Evolutionary conservation across 208 protist genomes (phyloP).

Genomic region (Trypanosoma mega): DNA sequence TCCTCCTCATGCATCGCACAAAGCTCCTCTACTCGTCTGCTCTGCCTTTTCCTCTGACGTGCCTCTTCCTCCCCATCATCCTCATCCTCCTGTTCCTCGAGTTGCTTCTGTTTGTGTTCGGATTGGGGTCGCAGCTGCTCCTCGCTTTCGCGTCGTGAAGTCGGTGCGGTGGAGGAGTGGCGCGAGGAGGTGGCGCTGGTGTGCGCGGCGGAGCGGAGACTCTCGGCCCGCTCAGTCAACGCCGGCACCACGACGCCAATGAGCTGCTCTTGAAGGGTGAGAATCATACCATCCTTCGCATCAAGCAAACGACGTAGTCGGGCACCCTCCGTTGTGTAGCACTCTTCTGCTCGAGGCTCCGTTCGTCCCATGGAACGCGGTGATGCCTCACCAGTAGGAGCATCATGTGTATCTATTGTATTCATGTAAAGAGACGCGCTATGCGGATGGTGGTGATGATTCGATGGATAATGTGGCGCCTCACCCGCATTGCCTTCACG

Average conservation of each 20-base stretch:
- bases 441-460: too few relatives aligned
- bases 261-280: slow-evolving; percentile 21
- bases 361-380: background rate
- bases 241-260: slow-evolving; percentile 8
- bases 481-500: too few relatives aligned
- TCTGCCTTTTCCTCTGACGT: too few relatives aligned
- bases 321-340: slow-evolving; percentile 1
- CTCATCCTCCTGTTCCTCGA: too few relatives aligned
- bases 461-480: too few relatives aligned
- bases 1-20: slow-evolving; percentile 1
- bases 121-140: too few relatives aligned
- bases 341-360: background rate
- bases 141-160: too few relatives aligned
- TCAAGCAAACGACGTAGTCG: slow-evolving; percentile 15
- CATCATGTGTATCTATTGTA: too few relatives aligned
- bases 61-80: background rate
- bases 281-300: slow-evolving; percentile 30
- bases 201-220: background rate
- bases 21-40: too few relatives aligned
- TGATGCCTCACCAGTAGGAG: too few relatives aligned
- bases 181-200: slow-evolving; percentile 3
- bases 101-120: too few relatives aligned
- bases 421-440: too few relatives aligned
- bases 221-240: slow-evolving; percentile 4
- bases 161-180: background rate